These are phyloP conservation scores for Ascochyta fabae DNA, from an alignment of 2,329 filamentous ascomycete genomes.

Conservation along the genomic window DNA sequence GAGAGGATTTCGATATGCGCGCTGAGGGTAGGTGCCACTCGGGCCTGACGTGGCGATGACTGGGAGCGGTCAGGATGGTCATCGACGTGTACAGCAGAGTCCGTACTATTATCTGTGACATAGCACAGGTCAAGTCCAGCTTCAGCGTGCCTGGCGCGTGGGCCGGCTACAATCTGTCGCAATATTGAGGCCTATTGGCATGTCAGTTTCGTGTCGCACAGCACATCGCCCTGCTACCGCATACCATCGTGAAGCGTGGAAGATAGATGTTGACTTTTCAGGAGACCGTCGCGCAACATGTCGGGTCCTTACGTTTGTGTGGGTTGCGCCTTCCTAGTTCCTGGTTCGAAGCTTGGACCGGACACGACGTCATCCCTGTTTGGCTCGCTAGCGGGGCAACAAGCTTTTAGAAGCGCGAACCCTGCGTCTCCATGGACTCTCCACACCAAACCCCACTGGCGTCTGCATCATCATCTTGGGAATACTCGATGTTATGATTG, in stretches of 20 bases:
- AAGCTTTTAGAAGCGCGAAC: constrained; percentile 19
- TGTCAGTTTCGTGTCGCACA: constrained; percentile 5
- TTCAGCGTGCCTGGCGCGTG: constrained; percentile 82
- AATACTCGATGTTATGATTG: background rate
- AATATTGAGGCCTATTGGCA: constrained; percentile 61
- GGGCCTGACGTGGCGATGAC: constrained; percentile 82
- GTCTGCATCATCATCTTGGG: background rate
- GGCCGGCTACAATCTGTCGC: constrained; percentile 89
- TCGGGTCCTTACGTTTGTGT: constrained; percentile 10
- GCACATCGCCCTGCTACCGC: background rate
- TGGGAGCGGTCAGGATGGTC: constrained; percentile 50
- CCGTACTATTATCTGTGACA: constrained; percentile 77
- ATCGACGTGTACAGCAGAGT: constrained; percentile 31
- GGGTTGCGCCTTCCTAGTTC: constrained; percentile 12
- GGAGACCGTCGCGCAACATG: constrained; percentile 14
- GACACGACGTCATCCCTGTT: constrained; percentile 19
- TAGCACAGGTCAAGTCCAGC: constrained; percentile 94
- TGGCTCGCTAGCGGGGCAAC: constrained; percentile 11
- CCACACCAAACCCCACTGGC: constrained; percentile 6
- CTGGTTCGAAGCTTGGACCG: constrained; percentile 15
- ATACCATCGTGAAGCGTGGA: constrained; percentile 4
- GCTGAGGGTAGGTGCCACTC: constrained; percentile 84
- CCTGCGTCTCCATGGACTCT: constrained; percentile 12
- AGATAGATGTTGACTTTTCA: background rate
- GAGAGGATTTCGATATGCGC: constrained; percentile 92